Evolutionary conservation across 495 filamentous ascomycete genomes (phyloP).

Genomic region (Platismatia glauca): DNA sequence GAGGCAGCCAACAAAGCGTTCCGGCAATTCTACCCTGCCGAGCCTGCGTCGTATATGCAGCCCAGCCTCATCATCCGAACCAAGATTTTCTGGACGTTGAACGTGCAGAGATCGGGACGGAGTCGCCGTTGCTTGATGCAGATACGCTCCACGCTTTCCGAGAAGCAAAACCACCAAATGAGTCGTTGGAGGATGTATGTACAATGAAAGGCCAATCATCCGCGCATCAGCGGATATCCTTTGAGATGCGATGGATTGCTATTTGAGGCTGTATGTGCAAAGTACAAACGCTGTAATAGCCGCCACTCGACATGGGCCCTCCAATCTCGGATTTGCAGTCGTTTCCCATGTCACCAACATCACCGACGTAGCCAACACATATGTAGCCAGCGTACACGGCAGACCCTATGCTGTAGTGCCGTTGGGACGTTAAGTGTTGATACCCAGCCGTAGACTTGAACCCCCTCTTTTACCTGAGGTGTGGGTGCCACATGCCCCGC

Average conservation of each 20-base stretch:
- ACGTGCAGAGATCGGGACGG: slow-evolving; percentile 3
- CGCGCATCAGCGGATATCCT: slow-evolving; percentile 16
- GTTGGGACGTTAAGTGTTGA: slow-evolving; percentile 11
- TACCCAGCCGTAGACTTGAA: slow-evolving; percentile 12
- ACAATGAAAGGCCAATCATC: neutral
- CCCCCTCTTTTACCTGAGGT: slow-evolving; percentile 6
- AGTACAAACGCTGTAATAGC: slow-evolving; percentile 8
- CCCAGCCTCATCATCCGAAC: slow-evolving; percentile 5
- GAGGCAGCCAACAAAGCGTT: neutral
- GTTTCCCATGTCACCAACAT: neutral
- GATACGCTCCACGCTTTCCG: neutral
- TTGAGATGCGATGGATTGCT: slow-evolving; percentile 6
- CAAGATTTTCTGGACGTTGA: slow-evolving; percentile 3
- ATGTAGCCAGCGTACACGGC: slow-evolving; percentile 1
- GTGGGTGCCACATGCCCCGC: slow-evolving; percentile 11
- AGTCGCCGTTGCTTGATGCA: neutral
- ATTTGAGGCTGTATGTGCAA: slow-evolving; percentile 2
- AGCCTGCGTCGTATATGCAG: slow-evolving; percentile 4
- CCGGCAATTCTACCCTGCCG: neutral
- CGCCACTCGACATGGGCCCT: neutral
- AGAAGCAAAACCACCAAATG: neutral
- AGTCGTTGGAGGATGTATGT: neutral
- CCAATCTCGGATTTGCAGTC: neutral
- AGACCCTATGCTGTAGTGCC: neutral
- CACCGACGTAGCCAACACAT: neutral